phyloP scores from a whole-genome alignment of 768 basidiomycete species.

The Panellus pusillus region DNA sequence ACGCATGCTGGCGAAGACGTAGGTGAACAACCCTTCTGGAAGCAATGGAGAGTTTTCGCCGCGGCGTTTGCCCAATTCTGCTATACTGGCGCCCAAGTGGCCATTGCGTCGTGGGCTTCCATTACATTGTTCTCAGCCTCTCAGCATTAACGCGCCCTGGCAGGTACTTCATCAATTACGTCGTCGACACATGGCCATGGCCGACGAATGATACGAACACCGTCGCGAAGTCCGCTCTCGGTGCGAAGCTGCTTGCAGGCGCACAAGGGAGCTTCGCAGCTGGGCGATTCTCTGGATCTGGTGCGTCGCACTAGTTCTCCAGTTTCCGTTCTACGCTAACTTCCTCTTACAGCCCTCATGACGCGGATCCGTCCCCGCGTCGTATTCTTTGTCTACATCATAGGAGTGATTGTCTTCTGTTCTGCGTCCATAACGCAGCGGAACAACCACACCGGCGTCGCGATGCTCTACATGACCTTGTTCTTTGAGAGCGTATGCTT shows the following conservation, averaged over 20 bases:
- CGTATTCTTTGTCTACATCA: conserved; percentile 31
- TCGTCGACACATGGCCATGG: conserved; percentile 29
- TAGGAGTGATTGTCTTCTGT: conserved; percentile 30
- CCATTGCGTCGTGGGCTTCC: conserved; percentile 10
- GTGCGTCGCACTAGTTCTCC: conserved; percentile 18
- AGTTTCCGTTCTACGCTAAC: background rate
- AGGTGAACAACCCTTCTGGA: conserved; percentile 29
- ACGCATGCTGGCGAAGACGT: conserved; percentile 30
- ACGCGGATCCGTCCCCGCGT: conserved; percentile 29
- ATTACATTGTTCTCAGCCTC: background rate
- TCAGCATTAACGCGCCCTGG: conserved; percentile 31
- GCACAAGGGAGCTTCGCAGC: conserved; percentile 35
- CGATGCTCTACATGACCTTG: conserved; percentile 32
- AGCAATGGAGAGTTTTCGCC: conserved; percentile 31
- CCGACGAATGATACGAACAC: background rate
- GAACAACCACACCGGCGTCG: conserved; percentile 28
- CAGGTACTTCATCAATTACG: conserved; percentile 36
- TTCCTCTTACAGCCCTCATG: conserved; percentile 26
- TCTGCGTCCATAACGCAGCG: conserved; percentile 31
- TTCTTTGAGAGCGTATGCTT: conserved; percentile 39
- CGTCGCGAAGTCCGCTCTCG: conserved; percentile 24
- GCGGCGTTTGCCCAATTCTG: conserved; percentile 36
- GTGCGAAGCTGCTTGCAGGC: conserved; percentile 33
- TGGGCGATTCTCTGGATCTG: conserved; percentile 32
- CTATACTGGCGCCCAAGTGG: conserved; percentile 31